phyloP scores from a whole-genome alignment of 768 basidiomycete species.

The Solioccasus polychromus region DNA sequence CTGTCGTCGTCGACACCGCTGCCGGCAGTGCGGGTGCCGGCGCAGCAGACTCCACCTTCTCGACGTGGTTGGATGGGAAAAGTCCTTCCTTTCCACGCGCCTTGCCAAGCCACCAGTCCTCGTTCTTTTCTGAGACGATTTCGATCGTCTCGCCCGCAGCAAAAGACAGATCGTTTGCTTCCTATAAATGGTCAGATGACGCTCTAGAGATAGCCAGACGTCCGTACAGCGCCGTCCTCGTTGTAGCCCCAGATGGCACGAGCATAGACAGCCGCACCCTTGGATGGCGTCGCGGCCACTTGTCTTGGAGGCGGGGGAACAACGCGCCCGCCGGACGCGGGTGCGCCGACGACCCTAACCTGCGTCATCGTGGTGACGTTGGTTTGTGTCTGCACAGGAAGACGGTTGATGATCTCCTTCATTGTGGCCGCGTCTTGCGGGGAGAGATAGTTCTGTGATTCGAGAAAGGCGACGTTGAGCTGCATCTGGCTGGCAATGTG shows the following conservation, averaged over 20 bases:
- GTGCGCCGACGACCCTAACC: slow-evolving; percentile 4
- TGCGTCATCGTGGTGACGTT: slow-evolving; percentile 12
- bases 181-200: slow-evolving; percentile 41
- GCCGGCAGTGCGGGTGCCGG: neutral
- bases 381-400: slow-evolving; percentile 30
- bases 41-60: slow-evolving; percentile 41
- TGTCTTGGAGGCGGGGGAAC: slow-evolving; percentile 19
- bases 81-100: slow-evolving; percentile 64
- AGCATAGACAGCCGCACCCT: slow-evolving; percentile 33
- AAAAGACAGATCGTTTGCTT: slow-evolving; percentile 80
- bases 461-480: slow-evolving; percentile 55
- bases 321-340: slow-evolving; percentile 5
- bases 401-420: slow-evolving; percentile 46
- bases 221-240: slow-evolving; percentile 49
- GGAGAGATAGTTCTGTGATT: slow-evolving; percentile 52
- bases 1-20: neutral
- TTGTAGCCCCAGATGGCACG: slow-evolving; percentile 69
- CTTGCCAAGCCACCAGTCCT: slow-evolving; percentile 85
- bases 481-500: slow-evolving; percentile 59
- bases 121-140: slow-evolving; percentile 74
- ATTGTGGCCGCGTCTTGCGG: slow-evolving; percentile 41
- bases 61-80: slow-evolving; percentile 76
- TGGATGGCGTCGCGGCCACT: slow-evolving; percentile 4
- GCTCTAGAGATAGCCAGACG: neutral
- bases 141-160: slow-evolving; percentile 72